Evolutionary conservation across 495 filamentous ascomycete genomes (phyloP).

Genomic region (Daldinia vernicosa): DNA sequence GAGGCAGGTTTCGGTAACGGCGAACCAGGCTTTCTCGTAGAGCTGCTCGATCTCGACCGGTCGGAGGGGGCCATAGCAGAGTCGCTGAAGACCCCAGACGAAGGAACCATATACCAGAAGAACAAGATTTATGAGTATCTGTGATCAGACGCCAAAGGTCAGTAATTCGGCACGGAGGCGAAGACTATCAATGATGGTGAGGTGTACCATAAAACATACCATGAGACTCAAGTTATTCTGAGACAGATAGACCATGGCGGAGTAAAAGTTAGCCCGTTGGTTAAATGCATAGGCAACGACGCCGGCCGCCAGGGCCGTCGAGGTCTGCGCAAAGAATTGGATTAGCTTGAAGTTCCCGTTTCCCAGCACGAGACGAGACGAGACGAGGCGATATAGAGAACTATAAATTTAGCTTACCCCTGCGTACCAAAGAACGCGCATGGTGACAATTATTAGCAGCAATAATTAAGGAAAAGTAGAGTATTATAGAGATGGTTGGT

Average conservation of each 20-base stretch:
- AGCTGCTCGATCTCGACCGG: conserved; percentile 95
- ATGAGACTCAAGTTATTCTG: conserved; percentile 95
- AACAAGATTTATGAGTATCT: conserved; percentile 90
- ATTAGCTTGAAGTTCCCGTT: conserved; percentile 29
- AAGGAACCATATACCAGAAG: conserved; percentile 78
- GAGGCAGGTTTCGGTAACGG: conserved; percentile 93
- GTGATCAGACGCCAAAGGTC: conserved; percentile 4
- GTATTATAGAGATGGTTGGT: conserved; percentile 30
- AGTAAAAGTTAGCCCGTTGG: conserved; percentile 96
- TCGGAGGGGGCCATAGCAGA: conserved; percentile 91
- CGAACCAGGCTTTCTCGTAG: conserved; percentile 97
- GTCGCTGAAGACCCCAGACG: conserved; percentile 85
- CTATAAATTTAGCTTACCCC: conserved; percentile 56
- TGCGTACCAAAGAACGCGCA: conserved; percentile 66
- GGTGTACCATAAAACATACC: conserved; percentile 59
- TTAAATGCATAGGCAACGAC: conserved; percentile 91
- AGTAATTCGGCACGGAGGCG: conserved; percentile 13
- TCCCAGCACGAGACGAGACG: neutral
- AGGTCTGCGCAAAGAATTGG: conserved; percentile 62
- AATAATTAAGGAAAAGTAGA: conserved; percentile 36
- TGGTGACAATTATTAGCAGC: conserved; percentile 45
- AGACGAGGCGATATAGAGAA: conserved; percentile 3
- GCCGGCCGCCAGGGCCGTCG: conserved; percentile 78
- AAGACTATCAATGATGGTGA: neutral
- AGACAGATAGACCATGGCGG: conserved; percentile 92